Evolutionary conservation across 2,329 filamentous ascomycete species (phyloP), one percentile per base, ranked within the genome.

Genomic region (Trichophyton mentagrophytes): DNA sequence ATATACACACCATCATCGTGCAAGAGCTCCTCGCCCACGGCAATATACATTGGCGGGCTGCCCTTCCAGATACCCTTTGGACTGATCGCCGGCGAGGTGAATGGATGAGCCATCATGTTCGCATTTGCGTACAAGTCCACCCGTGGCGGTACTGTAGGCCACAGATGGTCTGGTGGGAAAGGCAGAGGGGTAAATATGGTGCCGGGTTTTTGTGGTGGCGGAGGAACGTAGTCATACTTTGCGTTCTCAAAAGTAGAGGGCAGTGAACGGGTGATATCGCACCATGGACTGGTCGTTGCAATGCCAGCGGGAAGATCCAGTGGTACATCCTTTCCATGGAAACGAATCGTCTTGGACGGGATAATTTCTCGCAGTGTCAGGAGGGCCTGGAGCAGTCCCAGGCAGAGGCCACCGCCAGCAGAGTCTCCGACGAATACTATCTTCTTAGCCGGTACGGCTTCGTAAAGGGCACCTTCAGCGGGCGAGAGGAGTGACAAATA

Each of bases 361-460:
- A 65, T 66, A 15, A 69, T 61, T 27, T 73, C 72, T 3, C 68
- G 69, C 15, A 78, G 66, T 1, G 74, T 75, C 13, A 78, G 67
- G 3, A 79, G 69, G 3, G 74, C 72, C 58, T 77, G 75, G 1
- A 77, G 64, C 9, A 79, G 68, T 15, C 67, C 70, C 1, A 77
- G 66, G 9, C 69, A 68, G 8, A 79, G 69, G 60, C 76, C 76
- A 4, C 70, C 77, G 22, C 77, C 77, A 0, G 77, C 75, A 1
- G 75, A 78, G 63, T 79, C 77, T 17, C 77, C 77, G 3, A 76
- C 71, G 17, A 79, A 63, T 55, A 79, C 66, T 61, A 79, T 78
- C 60, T 75, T 74, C 58, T 70, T 69, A 3, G 77, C 71, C 9
- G 73, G 70, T 1, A 79, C 68, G 15, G 77, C 70, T 15, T 71